These are phyloP conservation scores for Brettanomyces sp. DNA, from an alignment of 805 yeast genomes.

Conservation along the genomic window DNA sequence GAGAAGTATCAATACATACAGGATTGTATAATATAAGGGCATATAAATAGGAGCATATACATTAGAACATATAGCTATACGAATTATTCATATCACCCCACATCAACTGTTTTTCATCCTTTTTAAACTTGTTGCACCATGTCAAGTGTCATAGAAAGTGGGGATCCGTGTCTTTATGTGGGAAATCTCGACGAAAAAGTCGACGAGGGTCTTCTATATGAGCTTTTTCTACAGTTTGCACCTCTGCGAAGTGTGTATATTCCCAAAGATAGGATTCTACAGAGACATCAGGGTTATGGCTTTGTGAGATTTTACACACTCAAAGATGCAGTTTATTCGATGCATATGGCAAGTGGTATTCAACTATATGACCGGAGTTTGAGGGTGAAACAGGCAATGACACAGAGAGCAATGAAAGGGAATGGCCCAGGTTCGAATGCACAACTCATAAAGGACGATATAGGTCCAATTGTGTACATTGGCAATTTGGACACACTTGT, in stretches of 20 bases:
- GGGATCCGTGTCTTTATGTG: slow-evolving; percentile 59
- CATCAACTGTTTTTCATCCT: too few relatives aligned
- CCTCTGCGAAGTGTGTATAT: slow-evolving; percentile 63
- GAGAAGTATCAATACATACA: too few relatives aligned
- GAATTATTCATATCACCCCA: too few relatives aligned
- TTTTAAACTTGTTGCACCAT: too few relatives aligned
- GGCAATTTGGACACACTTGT: slow-evolving; percentile 61
- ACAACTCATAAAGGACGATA: slow-evolving; percentile 10
- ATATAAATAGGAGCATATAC: too few relatives aligned
- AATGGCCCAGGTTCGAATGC: slow-evolving; percentile 4
- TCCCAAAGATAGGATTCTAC: slow-evolving; percentile 69
- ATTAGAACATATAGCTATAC: too few relatives aligned
- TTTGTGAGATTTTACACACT: slow-evolving; percentile 61
- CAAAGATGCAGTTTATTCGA: slow-evolving; percentile 63
- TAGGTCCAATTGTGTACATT: slow-evolving; percentile 44
- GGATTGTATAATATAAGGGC: too few relatives aligned
- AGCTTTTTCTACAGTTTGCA: slow-evolving; percentile 76
- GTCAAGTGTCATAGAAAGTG: slow-evolving; percentile 19
- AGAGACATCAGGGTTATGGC: slow-evolving; percentile 78
- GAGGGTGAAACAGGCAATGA: slow-evolving; percentile 41
- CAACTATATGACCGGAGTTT: slow-evolving; percentile 53
- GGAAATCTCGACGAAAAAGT: slow-evolving; percentile 78
- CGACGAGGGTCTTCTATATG: slow-evolving; percentile 64
- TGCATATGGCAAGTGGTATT: slow-evolving; percentile 49
- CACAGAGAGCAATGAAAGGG: slow-evolving; percentile 6